phyloP scores from a whole-genome alignment of 2,329 filamentous ascomycete species.

The Gaeumannomyces tritici region DNA sequence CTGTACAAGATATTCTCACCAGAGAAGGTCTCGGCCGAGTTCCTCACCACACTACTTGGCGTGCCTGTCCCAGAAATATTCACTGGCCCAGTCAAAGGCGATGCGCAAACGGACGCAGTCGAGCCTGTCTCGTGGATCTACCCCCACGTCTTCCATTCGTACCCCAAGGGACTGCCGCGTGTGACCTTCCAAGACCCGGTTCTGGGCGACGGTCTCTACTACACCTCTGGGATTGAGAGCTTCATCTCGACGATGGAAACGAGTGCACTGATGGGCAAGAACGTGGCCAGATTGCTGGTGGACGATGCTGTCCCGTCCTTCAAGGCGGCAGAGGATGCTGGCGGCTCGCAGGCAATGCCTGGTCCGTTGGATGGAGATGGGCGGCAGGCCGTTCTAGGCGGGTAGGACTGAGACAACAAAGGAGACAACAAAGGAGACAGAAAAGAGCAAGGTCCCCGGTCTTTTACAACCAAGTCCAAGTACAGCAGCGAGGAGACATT shows the following conservation, averaged over 20 bases:
- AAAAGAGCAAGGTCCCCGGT: too few species aligned
- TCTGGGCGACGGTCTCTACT: constrained; percentile 58
- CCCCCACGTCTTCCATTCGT: constrained; percentile 71
- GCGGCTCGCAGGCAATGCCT: constrained; percentile 3
- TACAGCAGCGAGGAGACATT: too few species aligned
- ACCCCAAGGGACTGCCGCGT: constrained; percentile 75
- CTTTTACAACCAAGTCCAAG: not conserved
- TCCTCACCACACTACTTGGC: constrained; percentile 43
- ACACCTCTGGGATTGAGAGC: constrained; percentile 71
- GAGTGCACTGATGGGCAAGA: constrained; percentile 81
- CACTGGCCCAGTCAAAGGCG: constrained; percentile 15
- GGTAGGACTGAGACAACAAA: not conserved
- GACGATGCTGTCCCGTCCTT: constrained; percentile 31
- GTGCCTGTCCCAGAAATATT: constrained; percentile 34
- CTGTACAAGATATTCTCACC: constrained; percentile 60
- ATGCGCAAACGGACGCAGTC: constrained; percentile 8
- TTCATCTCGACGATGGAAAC: constrained; percentile 99
- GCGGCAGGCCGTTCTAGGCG: not conserved
- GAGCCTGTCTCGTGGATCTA: constrained; percentile 64
- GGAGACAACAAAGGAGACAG: too few species aligned
- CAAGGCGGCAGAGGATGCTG: constrained; percentile 4
- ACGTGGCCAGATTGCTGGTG: constrained; percentile 63
- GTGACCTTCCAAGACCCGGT: constrained; percentile 78
- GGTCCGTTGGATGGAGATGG: not conserved
- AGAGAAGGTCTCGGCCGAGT: constrained; percentile 37